Evolutionary conservation across 2,329 filamentous ascomycete species (phyloP), one percentile per base, ranked within the genome.

Genomic region (Xylaria sp.): DNA sequence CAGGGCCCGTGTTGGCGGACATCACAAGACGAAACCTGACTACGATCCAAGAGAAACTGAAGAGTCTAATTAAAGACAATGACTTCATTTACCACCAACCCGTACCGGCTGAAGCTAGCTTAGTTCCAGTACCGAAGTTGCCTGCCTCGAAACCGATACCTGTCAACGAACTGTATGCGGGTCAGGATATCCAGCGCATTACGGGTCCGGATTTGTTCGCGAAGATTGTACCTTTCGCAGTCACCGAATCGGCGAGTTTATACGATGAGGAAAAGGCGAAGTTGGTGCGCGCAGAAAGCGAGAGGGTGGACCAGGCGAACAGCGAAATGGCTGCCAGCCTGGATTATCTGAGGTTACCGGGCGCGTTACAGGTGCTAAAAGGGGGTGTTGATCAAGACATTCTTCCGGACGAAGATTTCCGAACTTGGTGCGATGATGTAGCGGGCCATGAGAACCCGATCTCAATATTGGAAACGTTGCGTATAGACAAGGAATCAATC

Each of bases 211-310:
- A 99, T 68, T 88, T 99, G 47, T 99, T 99, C 73, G 87, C 94
- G 63, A 96, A 96, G 71, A 96, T 99, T 56, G 91, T 97, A 2
- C 94, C 94, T 0, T 89, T 97, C 76, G 90, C 92, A 2, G 93
- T 99, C 1, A 99, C 94, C 0, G 93, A 99, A 72, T 95, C 91
- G 20, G 94, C 94, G 11, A 97, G 94, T 76, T 76, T 97, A 65
- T 99, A 99, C 70, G 94, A 97, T 61, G 94, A 99, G 73, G 94
- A 99, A 71, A 99, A 99, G 74, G 94, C 94, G 11, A 97, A 99
- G 72, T 76, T 99, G 52, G 87, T 97, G 39, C 85, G 94, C 52
- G 93, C 93, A 2, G 95, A 99, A 74, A 92, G 91, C 0, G 94
- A 99, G 72, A 87, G 91, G 63, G 92, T 96, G 1, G 93, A 97